Conservation (phyloP, 257 asterid genomes). For the Penstemon newberryi region DNA sequence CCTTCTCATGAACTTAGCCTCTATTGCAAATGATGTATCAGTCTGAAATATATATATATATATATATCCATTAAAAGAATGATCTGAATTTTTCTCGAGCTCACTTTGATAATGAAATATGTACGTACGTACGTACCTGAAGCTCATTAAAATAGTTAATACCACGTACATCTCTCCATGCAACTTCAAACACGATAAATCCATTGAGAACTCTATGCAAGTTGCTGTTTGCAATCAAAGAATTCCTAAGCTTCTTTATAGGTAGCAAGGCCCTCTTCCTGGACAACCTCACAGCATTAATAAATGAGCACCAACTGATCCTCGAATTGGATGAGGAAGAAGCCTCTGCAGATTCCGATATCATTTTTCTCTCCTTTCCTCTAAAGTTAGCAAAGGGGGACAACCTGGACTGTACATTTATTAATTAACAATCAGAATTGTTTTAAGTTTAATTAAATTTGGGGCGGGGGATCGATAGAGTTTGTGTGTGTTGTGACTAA, state of each 20-base stretch:
- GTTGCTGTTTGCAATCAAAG: conserved; percentile 55
- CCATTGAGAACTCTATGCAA: conserved; percentile 75
- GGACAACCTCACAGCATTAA: conserved; percentile 58
- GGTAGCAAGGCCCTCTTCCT: conserved; percentile 64
- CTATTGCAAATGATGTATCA: conserved; percentile 77
- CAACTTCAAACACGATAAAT: conserved; percentile 76
- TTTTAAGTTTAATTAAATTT: no score
- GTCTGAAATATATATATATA: conserved; percentile 43
- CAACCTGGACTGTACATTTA: conserved; percentile 62
- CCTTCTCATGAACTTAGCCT: conserved; percentile 70
- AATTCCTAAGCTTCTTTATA: conserved; percentile 65
- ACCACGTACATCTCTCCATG: conserved; percentile 76
- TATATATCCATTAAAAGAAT: neutral
- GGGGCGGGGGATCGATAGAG: no score
- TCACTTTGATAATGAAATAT: no score
- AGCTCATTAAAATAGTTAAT: conserved; percentile 76
- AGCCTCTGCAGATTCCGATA: conserved; percentile 31
- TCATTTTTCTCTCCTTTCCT: conserved; percentile 47
- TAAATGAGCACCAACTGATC: conserved; percentile 54
- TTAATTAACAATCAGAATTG: no score
- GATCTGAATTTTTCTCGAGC: no score
- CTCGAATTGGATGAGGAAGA: conserved; percentile 40
- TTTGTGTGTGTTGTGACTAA: no score
- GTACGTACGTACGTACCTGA: conserved; percentile 45
- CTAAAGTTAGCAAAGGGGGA: conserved; percentile 88